Evolutionary conservation across 441 rosid genomes (phyloP).

Genomic region (Euphorbia schlechtendalii): DNA sequence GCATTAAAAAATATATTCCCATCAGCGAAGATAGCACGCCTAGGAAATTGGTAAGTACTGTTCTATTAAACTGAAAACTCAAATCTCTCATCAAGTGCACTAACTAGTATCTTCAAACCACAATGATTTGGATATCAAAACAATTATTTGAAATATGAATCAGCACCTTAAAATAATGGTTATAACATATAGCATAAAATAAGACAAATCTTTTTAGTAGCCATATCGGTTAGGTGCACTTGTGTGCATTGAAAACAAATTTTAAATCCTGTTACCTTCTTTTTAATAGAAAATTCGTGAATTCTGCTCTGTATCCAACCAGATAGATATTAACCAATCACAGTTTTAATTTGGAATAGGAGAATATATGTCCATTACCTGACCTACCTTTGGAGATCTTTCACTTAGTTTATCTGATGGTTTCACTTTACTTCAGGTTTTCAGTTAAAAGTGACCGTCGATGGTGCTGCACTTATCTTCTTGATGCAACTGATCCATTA

Average conservation of each 20-base stretch:
- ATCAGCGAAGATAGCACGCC: slow-evolving; percentile 55
- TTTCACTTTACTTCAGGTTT: slow-evolving; percentile 38
- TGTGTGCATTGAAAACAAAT: slow-evolving; percentile 1
- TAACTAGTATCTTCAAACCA: slow-evolving; percentile 10
- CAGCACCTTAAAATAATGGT: background rate
- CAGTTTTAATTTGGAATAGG: slow-evolving; percentile 5
- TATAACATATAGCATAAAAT: background rate
- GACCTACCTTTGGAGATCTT: slow-evolving; percentile 3
- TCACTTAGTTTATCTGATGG: background rate
- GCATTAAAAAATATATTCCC: slow-evolving; percentile 46
- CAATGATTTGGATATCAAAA: background rate
- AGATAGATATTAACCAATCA: slow-evolving; percentile 3
- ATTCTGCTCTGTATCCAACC: background rate
- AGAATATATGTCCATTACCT: background rate
- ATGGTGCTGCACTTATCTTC: slow-evolving; percentile 80
- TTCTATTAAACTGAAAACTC: slow-evolving; percentile 15
- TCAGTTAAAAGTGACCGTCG: slow-evolving; percentile 46
- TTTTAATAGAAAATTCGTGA: slow-evolving; percentile 2
- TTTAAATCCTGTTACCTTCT: background rate
- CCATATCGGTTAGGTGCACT: background rate
- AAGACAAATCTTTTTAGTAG: background rate
- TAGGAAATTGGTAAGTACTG: slow-evolving; percentile 60
- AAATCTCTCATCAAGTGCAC: slow-evolving; percentile 11
- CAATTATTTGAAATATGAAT: background rate
- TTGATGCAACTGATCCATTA: slow-evolving; percentile 71